Conservation (phyloP, 148 eudicot genomes). For the Selenicereus undatus region DNA sequence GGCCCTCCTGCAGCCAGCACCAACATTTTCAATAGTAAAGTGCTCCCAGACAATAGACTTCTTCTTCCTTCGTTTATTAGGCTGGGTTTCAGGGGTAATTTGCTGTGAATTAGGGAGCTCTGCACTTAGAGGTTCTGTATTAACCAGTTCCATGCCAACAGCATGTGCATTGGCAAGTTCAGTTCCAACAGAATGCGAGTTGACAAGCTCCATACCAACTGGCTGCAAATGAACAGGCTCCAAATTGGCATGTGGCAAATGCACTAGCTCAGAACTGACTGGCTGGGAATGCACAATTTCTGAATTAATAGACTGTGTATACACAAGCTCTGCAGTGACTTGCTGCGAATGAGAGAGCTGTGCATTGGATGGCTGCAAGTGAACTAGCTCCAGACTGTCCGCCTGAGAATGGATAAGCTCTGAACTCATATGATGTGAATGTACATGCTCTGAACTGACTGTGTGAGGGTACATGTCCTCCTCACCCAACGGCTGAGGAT, state of each 20-base stretch:
- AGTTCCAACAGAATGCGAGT: conserved; percentile 16
- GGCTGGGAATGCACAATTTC: conserved; percentile 27
- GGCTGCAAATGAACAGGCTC: conserved; percentile 24
- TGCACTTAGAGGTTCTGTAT: conserved; percentile 21
- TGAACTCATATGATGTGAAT: neutral
- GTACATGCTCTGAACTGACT: neutral
- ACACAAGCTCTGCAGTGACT: conserved; percentile 1
- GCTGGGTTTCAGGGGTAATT: conserved; percentile 33
- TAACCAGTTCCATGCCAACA: conserved; percentile 29
- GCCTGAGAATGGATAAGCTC: conserved; percentile 20
- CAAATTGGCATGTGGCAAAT: conserved; percentile 13
- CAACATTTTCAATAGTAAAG: conserved; percentile 56
- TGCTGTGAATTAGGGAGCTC: conserved; percentile 26
- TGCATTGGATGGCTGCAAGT: neutral
- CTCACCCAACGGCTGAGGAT: conserved; percentile 28
- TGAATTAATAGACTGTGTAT: conserved; percentile 20
- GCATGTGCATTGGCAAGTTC: neutral
- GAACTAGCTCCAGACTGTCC: neutral
- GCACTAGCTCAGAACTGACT: conserved; percentile 10
- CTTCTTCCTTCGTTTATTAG: conserved; percentile 51
- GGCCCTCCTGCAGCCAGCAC: conserved; percentile 62
- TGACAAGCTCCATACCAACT: conserved; percentile 3
- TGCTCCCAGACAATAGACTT: conserved; percentile 74
- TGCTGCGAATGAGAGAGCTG: conserved; percentile 7
- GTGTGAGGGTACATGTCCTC: neutral